phyloP scores from a whole-genome alignment of 208 protist species.

The Trypanosoma avium region DNA sequence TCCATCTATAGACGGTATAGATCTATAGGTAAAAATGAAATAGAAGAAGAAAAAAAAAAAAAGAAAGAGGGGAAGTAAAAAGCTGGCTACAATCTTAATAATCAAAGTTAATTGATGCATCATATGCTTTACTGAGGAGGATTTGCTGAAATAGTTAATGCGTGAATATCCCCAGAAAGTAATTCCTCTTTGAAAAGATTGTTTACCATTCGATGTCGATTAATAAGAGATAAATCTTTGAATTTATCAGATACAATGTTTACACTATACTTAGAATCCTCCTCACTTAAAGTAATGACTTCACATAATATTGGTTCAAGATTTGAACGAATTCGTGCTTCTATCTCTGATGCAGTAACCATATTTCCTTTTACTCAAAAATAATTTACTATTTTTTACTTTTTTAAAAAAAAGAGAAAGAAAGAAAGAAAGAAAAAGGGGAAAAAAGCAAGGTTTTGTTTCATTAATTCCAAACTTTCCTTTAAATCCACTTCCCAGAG shows the following conservation, averaged over 20 bases:
- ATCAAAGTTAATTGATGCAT: neutral
- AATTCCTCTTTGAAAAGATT: constrained; percentile 72
- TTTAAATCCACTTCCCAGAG: no score
- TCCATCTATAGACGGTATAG: constrained; percentile 3
- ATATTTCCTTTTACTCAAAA: constrained; percentile 15
- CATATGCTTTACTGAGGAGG: constrained; percentile 27
- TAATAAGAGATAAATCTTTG: constrained; percentile 48
- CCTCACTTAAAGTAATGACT: constrained; percentile 49
- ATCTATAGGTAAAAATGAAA: constrained; percentile 30
- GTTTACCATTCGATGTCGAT: constrained; percentile 75
- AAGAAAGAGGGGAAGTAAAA: constrained; percentile 30
- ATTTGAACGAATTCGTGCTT: constrained; percentile 36
- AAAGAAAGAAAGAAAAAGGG: constrained; percentile 16
- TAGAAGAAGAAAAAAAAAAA: constrained; percentile 43
- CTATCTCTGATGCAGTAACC: constrained; percentile 25
- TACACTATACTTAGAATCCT: constrained; percentile 69
- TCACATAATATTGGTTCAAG: constrained; percentile 38
- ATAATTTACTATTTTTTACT: neutral
- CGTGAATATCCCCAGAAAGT: constrained; percentile 67
- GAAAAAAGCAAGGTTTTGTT: neutral
- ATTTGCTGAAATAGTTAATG: constrained; percentile 63
- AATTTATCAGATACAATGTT: constrained; percentile 52
- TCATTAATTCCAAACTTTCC: no score
- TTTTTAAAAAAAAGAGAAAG: neutral
- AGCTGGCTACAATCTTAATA: neutral